Evolutionary conservation across 345 rosid genomes (phyloP), one percentile per base, ranked within the genome.

Genomic region (Euphorbia pulcherrima): DNA sequence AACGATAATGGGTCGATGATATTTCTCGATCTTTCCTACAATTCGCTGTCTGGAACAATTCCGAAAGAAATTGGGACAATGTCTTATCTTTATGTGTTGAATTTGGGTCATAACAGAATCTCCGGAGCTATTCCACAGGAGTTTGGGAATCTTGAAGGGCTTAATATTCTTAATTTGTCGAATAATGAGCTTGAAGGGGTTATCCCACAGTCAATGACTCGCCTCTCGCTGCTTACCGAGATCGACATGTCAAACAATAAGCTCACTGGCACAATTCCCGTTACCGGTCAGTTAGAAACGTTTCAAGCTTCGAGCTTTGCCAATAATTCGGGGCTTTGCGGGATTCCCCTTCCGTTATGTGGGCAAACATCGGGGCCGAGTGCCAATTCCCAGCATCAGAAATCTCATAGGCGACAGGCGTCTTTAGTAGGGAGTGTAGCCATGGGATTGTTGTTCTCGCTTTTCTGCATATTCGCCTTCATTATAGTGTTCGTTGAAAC

Each of bases 1-100:
- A 80, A 92, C 41, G 77, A 91, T 53, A 94, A 94, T 9, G 99
- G 99, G 21, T 89, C 99, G 2, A 88, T 94, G 90, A 87, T 92
- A 68, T 92, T 94, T 76, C 85, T 94, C 5, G 99, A 94, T 77
- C 81, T 92, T 72, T 94, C 97, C 0, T 72, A 94, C 76, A 94
- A 94, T 75, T 52, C 24, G 72, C 64, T 94, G 68, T 85, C 90
- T 0, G 97, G 97, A 26, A 77, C 56, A 51, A 89, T 94, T 24
- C 99, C 99, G 0, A 85, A 83, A 74, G 95, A 88, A 87, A 87
- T 92, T 44, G 99, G 97, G 30, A 81, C 85, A 0, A 85, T 88
- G 96, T 77, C 80, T 0, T 85, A 84, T 80, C 80, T 91, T 62
- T 88, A 71, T 72, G 77, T 94, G 9, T 82, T 94, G 90, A 89